Conservation (phyloP, 2,329 filamentous ascomycete genomes). For the Cercospora sojina region DNA sequence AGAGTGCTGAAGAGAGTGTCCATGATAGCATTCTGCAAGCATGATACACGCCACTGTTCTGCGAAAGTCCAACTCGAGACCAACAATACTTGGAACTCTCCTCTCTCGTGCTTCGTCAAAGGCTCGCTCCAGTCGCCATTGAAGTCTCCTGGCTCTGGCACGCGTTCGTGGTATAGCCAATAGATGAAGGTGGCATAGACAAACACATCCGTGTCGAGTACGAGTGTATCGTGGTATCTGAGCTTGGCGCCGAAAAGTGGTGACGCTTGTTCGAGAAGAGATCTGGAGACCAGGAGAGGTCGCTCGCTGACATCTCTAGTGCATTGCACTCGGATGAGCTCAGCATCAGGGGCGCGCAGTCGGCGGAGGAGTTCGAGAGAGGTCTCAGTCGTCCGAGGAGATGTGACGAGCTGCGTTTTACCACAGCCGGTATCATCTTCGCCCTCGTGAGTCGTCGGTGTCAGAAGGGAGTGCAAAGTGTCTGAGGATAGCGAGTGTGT, state of each 20-base stretch:
- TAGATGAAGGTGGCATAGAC: constrained; percentile 1
- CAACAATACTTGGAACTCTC: not conserved
- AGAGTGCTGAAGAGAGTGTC: not conserved
- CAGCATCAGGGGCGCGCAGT: not conserved
- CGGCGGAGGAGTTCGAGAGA: not conserved
- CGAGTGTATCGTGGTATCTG: not conserved
- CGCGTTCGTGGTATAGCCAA: not conserved
- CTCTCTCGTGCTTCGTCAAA: not conserved
- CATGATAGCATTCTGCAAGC: constrained; percentile 6
- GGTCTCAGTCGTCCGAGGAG: not conserved
- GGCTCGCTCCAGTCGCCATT: not conserved
- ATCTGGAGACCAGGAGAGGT: not conserved
- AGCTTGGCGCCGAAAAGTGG: not conserved
- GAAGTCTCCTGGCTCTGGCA: not conserved
- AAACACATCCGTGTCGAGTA: not conserved
- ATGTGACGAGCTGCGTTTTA: not conserved
- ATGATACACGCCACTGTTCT: not conserved
- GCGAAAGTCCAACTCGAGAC: constrained; percentile 2
- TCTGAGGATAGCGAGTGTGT: not conserved
- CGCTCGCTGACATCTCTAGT: not conserved
- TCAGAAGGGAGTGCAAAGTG: not conserved
- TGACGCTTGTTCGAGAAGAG: not conserved
- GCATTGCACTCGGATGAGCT: not conserved
- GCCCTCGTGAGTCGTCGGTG: not conserved
- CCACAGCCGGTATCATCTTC: not conserved